Evolutionary conservation across 2,329 filamentous ascomycete genomes (phyloP).

Genomic region (Helotiales sp.): DNA sequence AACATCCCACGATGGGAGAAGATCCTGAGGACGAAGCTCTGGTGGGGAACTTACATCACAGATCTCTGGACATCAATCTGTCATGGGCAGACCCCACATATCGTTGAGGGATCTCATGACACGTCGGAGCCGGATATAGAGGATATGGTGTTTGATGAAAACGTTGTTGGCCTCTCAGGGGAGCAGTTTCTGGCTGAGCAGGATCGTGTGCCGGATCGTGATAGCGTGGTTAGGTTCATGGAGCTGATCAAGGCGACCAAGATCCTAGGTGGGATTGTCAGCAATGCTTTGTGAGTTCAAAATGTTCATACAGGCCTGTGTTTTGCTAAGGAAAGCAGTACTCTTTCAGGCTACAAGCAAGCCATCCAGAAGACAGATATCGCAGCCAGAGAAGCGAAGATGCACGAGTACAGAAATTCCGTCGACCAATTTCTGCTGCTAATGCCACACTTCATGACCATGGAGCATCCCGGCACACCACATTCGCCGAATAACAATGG

Average conservation of each 20-base stretch:
- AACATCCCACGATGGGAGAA: conserved; percentile 45
- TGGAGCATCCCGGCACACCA: background rate
- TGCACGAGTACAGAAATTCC: conserved; percentile 29
- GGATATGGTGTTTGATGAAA: conserved; percentile 45
- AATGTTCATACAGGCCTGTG: background rate
- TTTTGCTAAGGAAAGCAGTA: conserved; percentile 4
- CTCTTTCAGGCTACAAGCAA: conserved; percentile 11
- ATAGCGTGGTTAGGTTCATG: conserved; percentile 39
- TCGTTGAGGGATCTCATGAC: conserved; percentile 42
- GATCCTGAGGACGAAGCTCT: conserved; percentile 35
- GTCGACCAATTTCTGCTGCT: conserved; percentile 18
- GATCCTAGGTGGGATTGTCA: conserved; percentile 8
- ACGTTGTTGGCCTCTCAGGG: conserved; percentile 38
- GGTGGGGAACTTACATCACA: conserved; percentile 45
- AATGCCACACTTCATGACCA: conserved; percentile 14
- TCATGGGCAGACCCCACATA: conserved; percentile 48
- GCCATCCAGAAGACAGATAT: conserved; percentile 3
- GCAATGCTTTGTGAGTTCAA: conserved; percentile 15
- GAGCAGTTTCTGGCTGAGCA: conserved; percentile 37
- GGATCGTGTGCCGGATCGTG: conserved; percentile 36
- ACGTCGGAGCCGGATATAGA: conserved; percentile 42
- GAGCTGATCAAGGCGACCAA: conserved; percentile 16
- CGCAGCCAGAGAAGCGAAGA: background rate
- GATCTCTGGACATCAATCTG: conserved; percentile 48
- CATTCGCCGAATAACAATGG: background rate